phyloP scores from a whole-genome alignment of 805 yeast species.

The Lachancea sp. region DNA sequence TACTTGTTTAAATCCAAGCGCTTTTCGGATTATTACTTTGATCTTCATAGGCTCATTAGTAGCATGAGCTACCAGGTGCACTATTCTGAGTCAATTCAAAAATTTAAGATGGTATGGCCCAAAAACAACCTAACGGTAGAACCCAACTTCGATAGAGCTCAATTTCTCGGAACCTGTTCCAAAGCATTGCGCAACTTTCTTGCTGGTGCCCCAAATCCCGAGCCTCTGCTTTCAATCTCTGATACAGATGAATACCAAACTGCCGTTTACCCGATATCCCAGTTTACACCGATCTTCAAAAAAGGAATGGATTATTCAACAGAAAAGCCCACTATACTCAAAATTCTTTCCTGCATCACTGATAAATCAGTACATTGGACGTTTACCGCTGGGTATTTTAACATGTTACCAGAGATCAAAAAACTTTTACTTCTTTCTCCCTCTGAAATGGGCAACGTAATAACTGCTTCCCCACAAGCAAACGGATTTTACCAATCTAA shows the following conservation, averaged over 20 bases:
- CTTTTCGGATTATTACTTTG: conserved; percentile 67
- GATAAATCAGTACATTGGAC: conserved; percentile 63
- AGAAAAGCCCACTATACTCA: conserved; percentile 65
- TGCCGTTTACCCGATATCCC: conserved; percentile 82
- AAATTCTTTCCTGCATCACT: conserved; percentile 49
- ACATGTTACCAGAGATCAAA: conserved; percentile 73
- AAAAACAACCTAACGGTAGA: conserved; percentile 55
- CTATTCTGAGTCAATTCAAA: conserved; percentile 38
- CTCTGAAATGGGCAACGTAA: conserved; percentile 45
- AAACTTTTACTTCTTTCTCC: conserved; percentile 48
- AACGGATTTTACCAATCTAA: conserved; percentile 84
- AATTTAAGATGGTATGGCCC: conserved; percentile 71
- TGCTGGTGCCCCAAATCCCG: neutral
- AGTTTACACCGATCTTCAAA: conserved; percentile 71
- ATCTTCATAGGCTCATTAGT: conserved; percentile 63
- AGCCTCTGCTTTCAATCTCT: conserved; percentile 14
- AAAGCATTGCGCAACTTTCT: conserved; percentile 52
- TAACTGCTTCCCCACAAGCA: conserved; percentile 90
- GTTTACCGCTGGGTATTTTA: conserved; percentile 95
- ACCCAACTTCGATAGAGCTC: conserved; percentile 49
- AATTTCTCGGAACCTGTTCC: conserved; percentile 54
- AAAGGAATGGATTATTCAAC: conserved; percentile 59
- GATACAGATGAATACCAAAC: conserved; percentile 40
- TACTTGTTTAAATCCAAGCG: conserved; percentile 54
- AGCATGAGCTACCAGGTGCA: conserved; percentile 61